These are phyloP conservation scores for Aethionema arabicum DNA, from an alignment of 345 rosid species.

Conservation along the genomic window DNA sequence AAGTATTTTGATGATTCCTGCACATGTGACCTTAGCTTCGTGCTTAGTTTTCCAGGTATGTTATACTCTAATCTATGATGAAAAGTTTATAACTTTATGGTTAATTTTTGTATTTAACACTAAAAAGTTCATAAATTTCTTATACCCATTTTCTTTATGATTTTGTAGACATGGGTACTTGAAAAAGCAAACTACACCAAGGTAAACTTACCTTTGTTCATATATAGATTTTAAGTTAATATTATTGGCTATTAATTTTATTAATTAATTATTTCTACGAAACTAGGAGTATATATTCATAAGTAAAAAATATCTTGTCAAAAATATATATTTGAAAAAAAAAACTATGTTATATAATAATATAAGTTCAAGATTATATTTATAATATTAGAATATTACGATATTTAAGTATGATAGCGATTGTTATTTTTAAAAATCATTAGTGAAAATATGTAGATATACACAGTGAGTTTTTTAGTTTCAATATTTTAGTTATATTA, in stretches of 20 bases:
- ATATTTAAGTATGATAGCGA: too few relatives aligned
- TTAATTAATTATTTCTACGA: too few relatives aligned
- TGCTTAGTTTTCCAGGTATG: slow-evolving; percentile 82
- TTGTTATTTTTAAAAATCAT: too few relatives aligned
- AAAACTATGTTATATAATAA: neutral
- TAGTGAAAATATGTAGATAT: too few relatives aligned
- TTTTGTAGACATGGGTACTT: slow-evolving; percentile 66
- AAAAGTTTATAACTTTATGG: slow-evolving; percentile 2
- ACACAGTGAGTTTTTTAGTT: too few relatives aligned
- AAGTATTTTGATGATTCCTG: slow-evolving; percentile 71
- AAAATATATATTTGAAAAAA: neutral
- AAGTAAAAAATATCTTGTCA: too few relatives aligned
- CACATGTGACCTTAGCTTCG: slow-evolving; percentile 63
- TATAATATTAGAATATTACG: too few relatives aligned
- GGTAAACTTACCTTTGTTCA: slow-evolving; percentile 43
- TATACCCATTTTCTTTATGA: slow-evolving; percentile 9
- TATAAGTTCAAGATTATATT: too few relatives aligned
- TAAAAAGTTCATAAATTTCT: slow-evolving; percentile 9
- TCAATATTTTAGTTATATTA: too few relatives aligned
- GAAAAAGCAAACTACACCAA: slow-evolving; percentile 78
- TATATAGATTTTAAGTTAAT: too few relatives aligned
- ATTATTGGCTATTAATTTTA: too few relatives aligned
- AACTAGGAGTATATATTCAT: too few relatives aligned
- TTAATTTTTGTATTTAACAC: neutral
- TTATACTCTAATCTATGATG: slow-evolving; percentile 13